phyloP scores from a whole-genome alignment of 139 green algal genomes.

The Raphidocelis subcapitata region DNA sequence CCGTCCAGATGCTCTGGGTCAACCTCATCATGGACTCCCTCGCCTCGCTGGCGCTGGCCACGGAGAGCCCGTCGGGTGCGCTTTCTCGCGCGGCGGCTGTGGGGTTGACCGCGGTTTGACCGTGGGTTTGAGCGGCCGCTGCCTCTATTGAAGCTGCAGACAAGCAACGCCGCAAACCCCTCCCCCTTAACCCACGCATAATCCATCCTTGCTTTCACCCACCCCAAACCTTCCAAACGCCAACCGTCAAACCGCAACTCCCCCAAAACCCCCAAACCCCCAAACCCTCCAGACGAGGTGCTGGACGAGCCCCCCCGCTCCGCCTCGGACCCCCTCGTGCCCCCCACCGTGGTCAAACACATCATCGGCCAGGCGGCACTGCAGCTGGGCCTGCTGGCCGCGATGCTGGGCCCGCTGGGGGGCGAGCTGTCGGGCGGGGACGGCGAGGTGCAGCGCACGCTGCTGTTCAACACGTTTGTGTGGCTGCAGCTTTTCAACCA shows the following conservation, averaged over 20 bases:
- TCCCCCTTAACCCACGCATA: too few relatives aligned
- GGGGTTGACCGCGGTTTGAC: too few relatives aligned
- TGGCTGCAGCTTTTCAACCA: constrained; percentile 85
- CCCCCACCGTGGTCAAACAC: constrained; percentile 47
- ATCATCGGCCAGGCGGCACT: constrained; percentile 65
- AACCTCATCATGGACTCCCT: constrained; percentile 94
- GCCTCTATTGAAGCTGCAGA: too few relatives aligned
- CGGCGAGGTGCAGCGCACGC: constrained; percentile 54
- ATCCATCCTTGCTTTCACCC: too few relatives aligned
- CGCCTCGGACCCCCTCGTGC: constrained; percentile 44
- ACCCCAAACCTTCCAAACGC: too few relatives aligned
- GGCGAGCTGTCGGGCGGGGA: constrained; percentile 35
- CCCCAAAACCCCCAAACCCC: too few relatives aligned
- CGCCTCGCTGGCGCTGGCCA: constrained; percentile 78
- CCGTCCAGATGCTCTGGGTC: constrained; percentile 79
- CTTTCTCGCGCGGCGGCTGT: too few relatives aligned
- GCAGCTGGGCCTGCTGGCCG: constrained; percentile 73
- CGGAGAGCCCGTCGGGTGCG: constrained; percentile 67
- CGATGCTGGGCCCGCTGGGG: constrained; percentile 51
- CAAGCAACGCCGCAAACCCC: too few relatives aligned
- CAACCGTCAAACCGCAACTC: too few relatives aligned
- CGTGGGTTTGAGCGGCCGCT: too few relatives aligned
- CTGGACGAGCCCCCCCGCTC: constrained; percentile 64
- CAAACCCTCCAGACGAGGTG: constrained; percentile 45
- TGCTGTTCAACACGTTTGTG: constrained; percentile 91